Conservation (phyloP, 139 green algal genomes). For the Chlorokybus atmophyticus region DNA sequence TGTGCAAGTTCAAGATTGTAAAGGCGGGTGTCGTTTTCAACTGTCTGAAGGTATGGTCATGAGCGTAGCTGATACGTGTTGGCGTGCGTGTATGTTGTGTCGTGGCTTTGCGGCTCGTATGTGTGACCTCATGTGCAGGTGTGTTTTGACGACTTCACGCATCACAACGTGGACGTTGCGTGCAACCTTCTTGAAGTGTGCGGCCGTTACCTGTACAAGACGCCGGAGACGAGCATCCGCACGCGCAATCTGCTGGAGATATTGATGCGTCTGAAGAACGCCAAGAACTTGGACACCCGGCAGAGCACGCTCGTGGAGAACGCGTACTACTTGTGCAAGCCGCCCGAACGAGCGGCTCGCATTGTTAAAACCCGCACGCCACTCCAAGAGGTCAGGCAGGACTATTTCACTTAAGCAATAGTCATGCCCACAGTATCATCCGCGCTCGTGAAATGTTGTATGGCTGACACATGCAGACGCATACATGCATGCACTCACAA, state of each 20-base stretch:
- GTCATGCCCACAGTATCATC: too few relatives aligned
- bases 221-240: conserved; percentile 26
- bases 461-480: too few relatives aligned
- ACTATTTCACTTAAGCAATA: background rate
- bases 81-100: background rate
- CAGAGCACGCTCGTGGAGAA: conserved; percentile 66
- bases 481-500: too few relatives aligned
- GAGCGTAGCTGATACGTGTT: too few relatives aligned
- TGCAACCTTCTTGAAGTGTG: conserved; percentile 70
- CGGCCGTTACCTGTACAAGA: conserved; percentile 59
- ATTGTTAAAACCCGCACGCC: conserved; percentile 35
- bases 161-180: conserved; percentile 72
- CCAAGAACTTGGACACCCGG: conserved; percentile 64
- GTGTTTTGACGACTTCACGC: conserved; percentile 73
- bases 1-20: conserved; percentile 71
- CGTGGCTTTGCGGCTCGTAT: too few relatives aligned
- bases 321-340: conserved; percentile 53
- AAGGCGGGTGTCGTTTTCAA: conserved; percentile 24
- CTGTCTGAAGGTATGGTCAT: conserved; percentile 26
- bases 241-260: conserved; percentile 39
- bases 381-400: conserved; percentile 40
- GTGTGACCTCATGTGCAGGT: conserved; percentile 12
- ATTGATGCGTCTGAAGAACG: conserved; percentile 55
- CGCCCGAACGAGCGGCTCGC: conserved; percentile 18
- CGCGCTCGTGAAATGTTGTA: too few relatives aligned